phyloP scores from a whole-genome alignment of 2,329 filamentous ascomycete species.

The Sclerotinia nivalis region DNA sequence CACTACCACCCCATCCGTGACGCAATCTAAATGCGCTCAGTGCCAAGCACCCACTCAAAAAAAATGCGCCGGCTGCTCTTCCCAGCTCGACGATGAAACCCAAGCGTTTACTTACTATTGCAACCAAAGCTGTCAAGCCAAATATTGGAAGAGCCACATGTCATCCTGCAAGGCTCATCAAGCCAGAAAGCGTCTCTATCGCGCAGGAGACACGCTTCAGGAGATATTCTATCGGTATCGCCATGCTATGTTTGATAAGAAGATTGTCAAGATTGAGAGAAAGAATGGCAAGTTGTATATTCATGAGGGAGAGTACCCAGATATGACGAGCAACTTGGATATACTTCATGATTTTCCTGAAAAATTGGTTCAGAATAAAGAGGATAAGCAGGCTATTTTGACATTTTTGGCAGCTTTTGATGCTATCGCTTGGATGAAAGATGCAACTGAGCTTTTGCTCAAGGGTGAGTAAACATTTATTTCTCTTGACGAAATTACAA shows the following conservation, averaged over 20 bases:
- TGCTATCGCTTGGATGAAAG: not conserved
- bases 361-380: not conserved
- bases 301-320: not conserved
- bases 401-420: not conserved
- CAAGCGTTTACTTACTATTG: constrained; percentile 15
- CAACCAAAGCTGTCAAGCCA: constrained; percentile 6
- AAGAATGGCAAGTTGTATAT: not conserved
- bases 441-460: not conserved
- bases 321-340: not conserved
- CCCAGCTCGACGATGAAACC: not conserved
- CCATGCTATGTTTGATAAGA: constrained; percentile 19
- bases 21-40: not conserved
- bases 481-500: too few species aligned
- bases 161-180: constrained; percentile 9
- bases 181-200: not conserved
- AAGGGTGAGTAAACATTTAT: not conserved
- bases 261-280: constrained; percentile 20
- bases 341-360: not conserved
- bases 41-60: not conserved
- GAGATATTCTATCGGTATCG: constrained; percentile 25
- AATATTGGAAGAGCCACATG: constrained; percentile 9
- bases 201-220: constrained; percentile 21
- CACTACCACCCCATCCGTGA: not conserved
- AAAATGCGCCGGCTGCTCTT: not conserved
- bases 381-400: not conserved